Evolutionary conservation across 1,284 basidiomycete genomes (phyloP).

Genomic region (Mycena sp.): DNA sequence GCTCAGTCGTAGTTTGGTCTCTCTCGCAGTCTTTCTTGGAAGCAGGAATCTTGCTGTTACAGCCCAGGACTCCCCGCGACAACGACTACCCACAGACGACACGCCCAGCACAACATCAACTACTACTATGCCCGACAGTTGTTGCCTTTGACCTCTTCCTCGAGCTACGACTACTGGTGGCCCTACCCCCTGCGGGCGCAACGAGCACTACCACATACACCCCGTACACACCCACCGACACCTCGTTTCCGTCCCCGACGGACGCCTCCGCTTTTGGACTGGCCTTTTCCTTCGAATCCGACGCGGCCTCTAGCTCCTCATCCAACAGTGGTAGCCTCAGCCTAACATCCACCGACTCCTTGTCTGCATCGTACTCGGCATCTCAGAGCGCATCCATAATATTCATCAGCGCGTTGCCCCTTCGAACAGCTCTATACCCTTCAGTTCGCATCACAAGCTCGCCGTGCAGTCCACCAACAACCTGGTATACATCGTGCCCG

Average conservation of each 20-base stretch:
- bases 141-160: constrained; percentile 9
- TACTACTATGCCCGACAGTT: constrained; percentile 29
- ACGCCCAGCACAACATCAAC: constrained; percentile 20
- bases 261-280: constrained; percentile 9
- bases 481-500: constrained; percentile 26
- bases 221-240: constrained; percentile 6
- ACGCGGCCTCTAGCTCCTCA: constrained; percentile 8
- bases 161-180: constrained; percentile 34
- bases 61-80: too few relatives aligned
- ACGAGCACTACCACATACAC: constrained; percentile 12
- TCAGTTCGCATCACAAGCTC: constrained; percentile 21
- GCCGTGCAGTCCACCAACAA: constrained; percentile 17
- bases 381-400: constrained; percentile 18
- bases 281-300: constrained; percentile 12
- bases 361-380: neutral
- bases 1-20: neutral
- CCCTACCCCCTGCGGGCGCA: constrained; percentile 27
- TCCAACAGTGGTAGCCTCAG: neutral
- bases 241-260: neutral
- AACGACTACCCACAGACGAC: neutral
- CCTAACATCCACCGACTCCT: neutral
- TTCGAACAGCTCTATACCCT: constrained; percentile 20
- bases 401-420: constrained; percentile 28
- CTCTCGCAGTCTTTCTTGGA: neutral
- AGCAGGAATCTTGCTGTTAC: constrained; percentile 3